Evolutionary conservation across 345 rosid species (phyloP).

Genomic region (Physaria fendleri): DNA sequence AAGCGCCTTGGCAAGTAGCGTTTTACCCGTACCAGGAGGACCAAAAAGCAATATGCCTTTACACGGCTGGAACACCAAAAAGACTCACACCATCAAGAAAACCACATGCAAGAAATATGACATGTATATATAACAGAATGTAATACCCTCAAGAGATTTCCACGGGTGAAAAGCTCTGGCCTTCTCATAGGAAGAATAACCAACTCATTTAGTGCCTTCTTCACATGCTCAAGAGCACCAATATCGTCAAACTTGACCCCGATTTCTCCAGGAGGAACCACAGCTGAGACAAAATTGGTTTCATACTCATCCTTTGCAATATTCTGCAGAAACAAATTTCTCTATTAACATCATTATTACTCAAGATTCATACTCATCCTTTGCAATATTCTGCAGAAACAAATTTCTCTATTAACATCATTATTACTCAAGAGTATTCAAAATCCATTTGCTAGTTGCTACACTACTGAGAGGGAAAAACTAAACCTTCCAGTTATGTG

Average conservation of each 20-base stretch:
- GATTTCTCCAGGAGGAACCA: conserved; percentile 88
- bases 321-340: conserved; percentile 40
- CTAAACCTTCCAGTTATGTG: conserved; percentile 73
- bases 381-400: conserved; percentile 51
- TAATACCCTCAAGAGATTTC: conserved; percentile 84
- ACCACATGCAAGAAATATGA: background rate
- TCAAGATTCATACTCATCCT: too few species aligned
- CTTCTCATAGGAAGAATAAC: conserved; percentile 99
- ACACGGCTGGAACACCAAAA: conserved; percentile 89
- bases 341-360: conserved; percentile 16
- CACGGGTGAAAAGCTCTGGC: conserved; percentile 84
- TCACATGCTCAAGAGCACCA: conserved; percentile 95
- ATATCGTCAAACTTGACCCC: conserved; percentile 88
- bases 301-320: conserved; percentile 87
- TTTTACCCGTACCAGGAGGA: conserved; percentile 99
- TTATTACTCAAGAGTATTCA: background rate
- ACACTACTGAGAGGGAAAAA: background rate
- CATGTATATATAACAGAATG: conserved; percentile 4
- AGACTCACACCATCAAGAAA: conserved; percentile 9
- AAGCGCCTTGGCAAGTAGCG: conserved; percentile 93
- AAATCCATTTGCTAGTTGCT: conserved; percentile 1
- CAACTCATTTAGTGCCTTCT: conserved; percentile 83
- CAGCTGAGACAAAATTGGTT: conserved; percentile 74
- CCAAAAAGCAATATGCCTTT: conserved; percentile 98
- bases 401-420: conserved; percentile 20